phyloP scores from a whole-genome alignment of 1,284 basidiomycete genomes.

The Hemileia vastatrix region DNA sequence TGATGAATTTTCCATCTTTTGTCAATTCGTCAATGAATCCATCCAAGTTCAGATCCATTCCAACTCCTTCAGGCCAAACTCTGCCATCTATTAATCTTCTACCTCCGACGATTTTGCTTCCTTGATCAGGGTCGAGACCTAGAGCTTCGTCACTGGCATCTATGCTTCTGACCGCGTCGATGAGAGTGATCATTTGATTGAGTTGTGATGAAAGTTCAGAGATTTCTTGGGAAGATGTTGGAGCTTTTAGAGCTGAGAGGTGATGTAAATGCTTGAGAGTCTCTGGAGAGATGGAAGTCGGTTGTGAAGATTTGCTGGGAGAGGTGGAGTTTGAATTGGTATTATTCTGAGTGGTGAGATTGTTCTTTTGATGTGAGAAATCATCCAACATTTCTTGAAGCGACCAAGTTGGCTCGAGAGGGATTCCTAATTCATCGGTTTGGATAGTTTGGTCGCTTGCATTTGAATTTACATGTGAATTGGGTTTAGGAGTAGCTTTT shows the following conservation, averaged over 20 bases:
- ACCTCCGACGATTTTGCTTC: conserved; percentile 7
- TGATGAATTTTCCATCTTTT: too few relatives aligned
- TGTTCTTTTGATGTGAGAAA: too few relatives aligned
- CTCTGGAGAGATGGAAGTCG: neutral
- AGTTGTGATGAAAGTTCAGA: conserved; percentile 21
- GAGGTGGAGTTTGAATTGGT: too few relatives aligned
- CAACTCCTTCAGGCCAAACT: neutral
- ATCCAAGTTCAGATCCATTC: neutral
- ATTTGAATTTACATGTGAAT: too few relatives aligned
- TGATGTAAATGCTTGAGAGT: conserved; percentile 27
- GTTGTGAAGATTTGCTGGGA: too few relatives aligned
- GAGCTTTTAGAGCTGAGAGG: conserved; percentile 26
- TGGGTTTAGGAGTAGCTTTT: too few relatives aligned
- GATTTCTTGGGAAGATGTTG: neutral
- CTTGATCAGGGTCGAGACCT: neutral
- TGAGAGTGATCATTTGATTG: conserved; percentile 22
- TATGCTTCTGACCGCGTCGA: conserved; percentile 22
- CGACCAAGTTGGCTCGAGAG: too few relatives aligned
- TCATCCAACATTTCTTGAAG: too few relatives aligned
- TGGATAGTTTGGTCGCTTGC: too few relatives aligned
- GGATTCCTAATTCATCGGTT: too few relatives aligned
- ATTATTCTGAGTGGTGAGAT: too few relatives aligned
- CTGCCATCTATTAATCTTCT: neutral
- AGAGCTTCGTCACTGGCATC: neutral
- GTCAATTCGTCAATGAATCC: neutral